These are phyloP conservation scores for Colletotrichum eleusines DNA, from an alignment of 2,329 filamentous ascomycete genomes.

Conservation along the genomic window DNA sequence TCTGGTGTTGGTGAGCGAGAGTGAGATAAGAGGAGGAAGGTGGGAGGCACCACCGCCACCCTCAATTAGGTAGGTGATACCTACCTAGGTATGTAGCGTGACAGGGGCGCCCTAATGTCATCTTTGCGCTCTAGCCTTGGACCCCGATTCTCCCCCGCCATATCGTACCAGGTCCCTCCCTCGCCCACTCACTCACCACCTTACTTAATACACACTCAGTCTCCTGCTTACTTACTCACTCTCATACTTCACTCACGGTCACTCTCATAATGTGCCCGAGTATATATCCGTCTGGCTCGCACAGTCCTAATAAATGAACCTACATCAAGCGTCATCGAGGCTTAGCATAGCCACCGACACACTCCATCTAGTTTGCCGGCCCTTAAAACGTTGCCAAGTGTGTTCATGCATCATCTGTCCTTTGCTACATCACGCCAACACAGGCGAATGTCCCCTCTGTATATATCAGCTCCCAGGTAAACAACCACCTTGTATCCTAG, in stretches of 20 bases:
- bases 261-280: not conserved
- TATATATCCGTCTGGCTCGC: not conserved
- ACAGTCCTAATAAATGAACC: not conserved
- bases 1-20: not conserved
- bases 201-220: too few species aligned
- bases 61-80: too few species aligned
- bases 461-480: not conserved
- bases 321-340: not conserved
- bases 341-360: not conserved
- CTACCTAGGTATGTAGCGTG: too few species aligned
- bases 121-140: conserved; percentile 10
- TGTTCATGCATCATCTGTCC: not conserved
- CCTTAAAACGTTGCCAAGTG: too few species aligned
- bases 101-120: not conserved
- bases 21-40: not conserved
- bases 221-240: too few species aligned
- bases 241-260: too few species aligned
- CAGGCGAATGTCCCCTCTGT: not conserved
- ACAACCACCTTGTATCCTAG: not conserved
- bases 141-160: not conserved
- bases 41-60: too few species aligned
- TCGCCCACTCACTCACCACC: not conserved
- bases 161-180: too few species aligned
- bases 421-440: not conserved
- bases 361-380: not conserved